Evolutionary conservation across 2,329 filamentous ascomycete species (phyloP), one percentile per base, ranked within the genome.

Genomic region (Endocalyx cinctus): DNA sequence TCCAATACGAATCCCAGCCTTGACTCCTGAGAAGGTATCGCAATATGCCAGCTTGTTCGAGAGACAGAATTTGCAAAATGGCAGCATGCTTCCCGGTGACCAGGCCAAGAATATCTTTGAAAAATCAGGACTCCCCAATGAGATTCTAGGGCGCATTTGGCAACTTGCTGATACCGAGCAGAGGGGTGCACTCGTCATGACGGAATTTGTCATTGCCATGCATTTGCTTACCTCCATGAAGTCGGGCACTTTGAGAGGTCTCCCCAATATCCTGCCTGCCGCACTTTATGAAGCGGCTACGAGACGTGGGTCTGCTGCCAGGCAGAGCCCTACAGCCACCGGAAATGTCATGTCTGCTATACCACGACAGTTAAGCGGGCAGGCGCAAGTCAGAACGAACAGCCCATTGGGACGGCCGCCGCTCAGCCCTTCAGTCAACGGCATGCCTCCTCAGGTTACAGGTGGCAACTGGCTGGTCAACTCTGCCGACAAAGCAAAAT

Each of bases 151-250:
- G n/a, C 81, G 84, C 47, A 96, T 98, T 66, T 98, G 92, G 92
- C 88, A 85, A 50, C 73, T 98, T 41, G 84, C 89, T 15, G 92
- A 98, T 58, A 92, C 87, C 0, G 89, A 96, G 61, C 88, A 95
- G 63, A 80, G 89, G 33, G 92, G 92, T 31, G 80, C 84, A 19
- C 72, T 98, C 22, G 84, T 89, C 37, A 73, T 82, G 49, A 90
- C 88, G 11, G 92, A 97, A 52, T 98, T 98, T 58, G 85, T 95
- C 55, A 94, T 98, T 53, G 92, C 92, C 28, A 98, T 98, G 92
- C 92, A 98, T 60, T 70, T 98, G 40, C 72, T 98, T 42, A 90
- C 87, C 11, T 95, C 88, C 10, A 87, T 87, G 64, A 95, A 94
- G 69, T 84, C 81, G 10, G 85, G 88, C 15, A 72, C 80, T 18